Base-by-base conservation (phyloP, 352 stramenopile species). In the Phytophthora multivora region DNA sequence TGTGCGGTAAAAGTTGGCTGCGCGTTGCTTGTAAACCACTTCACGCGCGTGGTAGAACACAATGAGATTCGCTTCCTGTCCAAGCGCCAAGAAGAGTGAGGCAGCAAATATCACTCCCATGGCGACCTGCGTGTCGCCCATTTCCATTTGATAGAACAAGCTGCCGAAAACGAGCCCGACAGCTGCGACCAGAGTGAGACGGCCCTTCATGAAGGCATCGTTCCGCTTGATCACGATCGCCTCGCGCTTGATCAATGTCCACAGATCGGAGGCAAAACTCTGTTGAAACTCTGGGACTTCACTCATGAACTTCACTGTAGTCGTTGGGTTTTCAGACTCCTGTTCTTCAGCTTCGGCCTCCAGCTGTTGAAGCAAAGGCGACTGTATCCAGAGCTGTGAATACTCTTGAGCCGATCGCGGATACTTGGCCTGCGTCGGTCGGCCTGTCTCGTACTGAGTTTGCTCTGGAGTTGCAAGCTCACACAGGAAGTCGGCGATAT, bases 91-190 rank as follows among this genome's bases (percentile, higher is more conserved):
- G 40, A 96, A 81, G 48, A 92, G 72, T 25, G 74, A 75, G 19
- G 86, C 79, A 16, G 28, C 28, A 61, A 95, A 97, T 5, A 96
- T 48, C 23, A 93, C 73, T n/a, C 90, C 86, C 61, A 95, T 79
- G 16, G 90, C 49, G 2, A 79, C 62, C 42, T 80, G 66, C 7
- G 72, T 57, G 21, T 83, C 62, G 21, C 45, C 68, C 8, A 62
- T 59, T 2, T 80, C 53, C 70, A 79, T 79, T 13, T 33, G 28
- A 33, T 33, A 33, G 28, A 33, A 33, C 10, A 33, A 33, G 28
- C 28, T 33, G 28, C 28, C 28, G 8, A 33, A 33, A 11, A 33
- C 13, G 28, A 33, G 28, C 0, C 28, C 28, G 8, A 33, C 28
- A 33, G 28, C 28, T 3, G 13, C 9, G 28, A 33, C 28, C 28